Evolutionary conservation across 2,329 filamentous ascomycete species (phyloP), one percentile per base, ranked within the genome.

Genomic region (Talaromyces pinophilus): DNA sequence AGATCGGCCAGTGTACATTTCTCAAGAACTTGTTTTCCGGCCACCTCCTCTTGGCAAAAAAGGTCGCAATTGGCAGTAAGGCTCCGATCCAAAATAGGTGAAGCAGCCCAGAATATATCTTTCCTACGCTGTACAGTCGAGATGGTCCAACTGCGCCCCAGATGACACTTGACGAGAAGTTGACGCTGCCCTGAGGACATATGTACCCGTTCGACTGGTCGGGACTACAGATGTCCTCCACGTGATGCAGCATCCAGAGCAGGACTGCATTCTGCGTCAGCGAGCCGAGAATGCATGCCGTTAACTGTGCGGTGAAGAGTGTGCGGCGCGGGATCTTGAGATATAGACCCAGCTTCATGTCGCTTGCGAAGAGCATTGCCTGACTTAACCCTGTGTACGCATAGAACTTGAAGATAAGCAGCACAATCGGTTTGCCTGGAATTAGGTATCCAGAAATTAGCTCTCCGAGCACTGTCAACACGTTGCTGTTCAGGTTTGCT

Each of bases 331-430:
- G 77, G 54, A 84, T 81, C 69, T 84, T 83, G 69, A 83, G 75
- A 71, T 85, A 84, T 63, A 83, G 80, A 2, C 78, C 83, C 35
- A 84, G 75, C 73, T 88, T 85, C 77, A 84, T 77, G 68, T 84
- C 83, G 63, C 80, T 76, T 5, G 77, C 76, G 64, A 83, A 84
- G 44, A 78, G 80, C 40, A 82, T 76, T 0, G 78, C 81, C 67
- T 83, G 80, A 13, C 78, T 76, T 65, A 80, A 87, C 76, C 83
- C 85, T 55, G 88, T 83, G 74, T 88, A 88, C 62, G 86, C 86
- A 72, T 88, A 90, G 72, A 87, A 71, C 68, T 81, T 81, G 72
- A 80, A 80, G 3, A 78, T 71, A 78, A 81, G 77, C 66, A 79
- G 80, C 48, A 78, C 80, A 13, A 82, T 72, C 0, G 79, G 78